Evolutionary conservation across 1,139 yeast genomes (phyloP).

Genomic region (Taiozyma sp.): DNA sequence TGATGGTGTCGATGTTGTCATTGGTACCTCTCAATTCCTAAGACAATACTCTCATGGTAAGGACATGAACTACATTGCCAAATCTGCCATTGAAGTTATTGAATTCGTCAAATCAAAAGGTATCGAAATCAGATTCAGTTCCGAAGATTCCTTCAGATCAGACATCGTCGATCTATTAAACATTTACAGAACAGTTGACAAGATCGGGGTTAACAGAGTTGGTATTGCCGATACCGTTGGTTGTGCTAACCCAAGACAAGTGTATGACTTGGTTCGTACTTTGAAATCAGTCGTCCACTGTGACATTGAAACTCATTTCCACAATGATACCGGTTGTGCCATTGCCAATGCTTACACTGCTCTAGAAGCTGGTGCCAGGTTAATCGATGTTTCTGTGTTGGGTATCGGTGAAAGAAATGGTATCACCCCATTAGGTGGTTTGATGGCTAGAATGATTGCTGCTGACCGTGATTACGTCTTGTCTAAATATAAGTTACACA

Average conservation of each 20-base stretch:
- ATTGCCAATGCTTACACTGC: slow-evolving; percentile 98
- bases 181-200: slow-evolving; percentile 94
- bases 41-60: slow-evolving; percentile 96
- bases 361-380: slow-evolving; percentile 93
- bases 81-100: slow-evolving; percentile 93
- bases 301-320: slow-evolving; percentile 98
- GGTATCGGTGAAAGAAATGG: slow-evolving; percentile 99
- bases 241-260: slow-evolving; percentile 98
- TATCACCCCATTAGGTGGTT: slow-evolving; percentile 94
- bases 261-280: slow-evolving; percentile 91
- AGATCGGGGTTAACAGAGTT: slow-evolving; percentile 96
- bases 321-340: slow-evolving; percentile 98
- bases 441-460: slow-evolving; percentile 99
- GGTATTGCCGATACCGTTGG: slow-evolving; percentile 99
- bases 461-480: slow-evolving; percentile 96
- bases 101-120: slow-evolving; percentile 97
- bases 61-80: slow-evolving; percentile 98
- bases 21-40: slow-evolving; percentile 94
- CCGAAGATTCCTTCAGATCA: slow-evolving; percentile 97
- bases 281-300: slow-evolving; percentile 91
- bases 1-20: slow-evolving; percentile 98
- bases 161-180: slow-evolving; percentile 93
- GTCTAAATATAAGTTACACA: slow-evolving; percentile 92
- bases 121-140: slow-evolving; percentile 92
- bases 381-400: slow-evolving; percentile 91